phyloP scores from a whole-genome alignment of 2,329 filamentous ascomycete genomes.

The Rutstroemia sp. region DNA sequence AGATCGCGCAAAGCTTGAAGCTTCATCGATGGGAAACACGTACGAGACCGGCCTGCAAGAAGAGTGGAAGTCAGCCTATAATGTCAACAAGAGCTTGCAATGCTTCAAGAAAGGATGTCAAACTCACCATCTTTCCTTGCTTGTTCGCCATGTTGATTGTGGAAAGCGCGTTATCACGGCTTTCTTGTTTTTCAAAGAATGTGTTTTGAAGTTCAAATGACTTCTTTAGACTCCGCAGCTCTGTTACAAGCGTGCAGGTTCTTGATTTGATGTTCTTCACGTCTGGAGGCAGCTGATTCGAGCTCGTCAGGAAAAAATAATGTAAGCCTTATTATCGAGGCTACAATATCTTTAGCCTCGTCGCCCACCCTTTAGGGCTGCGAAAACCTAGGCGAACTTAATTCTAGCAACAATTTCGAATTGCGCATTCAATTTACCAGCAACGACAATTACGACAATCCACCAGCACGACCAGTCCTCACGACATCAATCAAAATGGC shows the following conservation, averaged over 20 bases:
- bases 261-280: slow-evolving; percentile 9
- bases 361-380: slow-evolving; percentile 9
- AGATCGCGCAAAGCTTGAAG: slow-evolving; percentile 27
- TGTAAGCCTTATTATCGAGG: slow-evolving; percentile 6
- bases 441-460: slow-evolving; percentile 18
- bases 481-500: slow-evolving; percentile 37
- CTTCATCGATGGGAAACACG: slow-evolving; percentile 32
- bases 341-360: slow-evolving; percentile 7
- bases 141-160: slow-evolving; percentile 68
- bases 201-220: slow-evolving; percentile 25
- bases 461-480: slow-evolving; percentile 17
- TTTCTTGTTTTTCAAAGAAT: slow-evolving; percentile 32
- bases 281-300: slow-evolving; percentile 1
- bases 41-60: slow-evolving; percentile 63
- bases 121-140: slow-evolving; percentile 98
- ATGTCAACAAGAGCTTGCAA: slow-evolving; percentile 44
- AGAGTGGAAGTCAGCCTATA: slow-evolving; percentile 50
- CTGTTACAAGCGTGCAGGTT: slow-evolving; percentile 13
- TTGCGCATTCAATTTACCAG: slow-evolving; percentile 6
- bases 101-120: slow-evolving; percentile 27
- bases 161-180: slow-evolving; percentile 32
- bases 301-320: slow-evolving; percentile 5
- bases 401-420: neutral
- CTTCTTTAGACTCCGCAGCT: slow-evolving; percentile 29
- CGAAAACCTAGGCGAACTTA: slow-evolving; percentile 3